These are phyloP conservation scores for Gossypium bickii DNA, from an alignment of 345 rosid species.

Conservation along the genomic window DNA sequence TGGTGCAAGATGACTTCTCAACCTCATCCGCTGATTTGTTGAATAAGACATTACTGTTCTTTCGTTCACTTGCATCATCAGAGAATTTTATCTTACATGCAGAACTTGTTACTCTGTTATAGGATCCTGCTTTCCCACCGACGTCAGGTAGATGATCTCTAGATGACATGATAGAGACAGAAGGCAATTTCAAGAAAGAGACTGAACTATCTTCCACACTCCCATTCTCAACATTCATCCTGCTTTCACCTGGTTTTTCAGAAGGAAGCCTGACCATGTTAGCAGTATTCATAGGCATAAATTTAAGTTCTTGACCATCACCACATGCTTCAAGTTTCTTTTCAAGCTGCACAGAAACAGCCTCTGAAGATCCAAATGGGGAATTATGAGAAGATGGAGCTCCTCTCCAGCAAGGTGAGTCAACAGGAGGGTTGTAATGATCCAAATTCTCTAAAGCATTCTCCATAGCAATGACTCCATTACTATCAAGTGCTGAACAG, in stretches of 20 bases:
- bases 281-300: slow-evolving; percentile 16
- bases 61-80: slow-evolving; percentile 21
- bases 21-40: slow-evolving; percentile 24
- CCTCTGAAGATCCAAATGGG: slow-evolving; percentile 29
- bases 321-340: slow-evolving; percentile 34
- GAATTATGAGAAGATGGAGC: slow-evolving; percentile 35
- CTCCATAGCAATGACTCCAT: slow-evolving; percentile 30
- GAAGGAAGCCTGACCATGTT: slow-evolving; percentile 25
- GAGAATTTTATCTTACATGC: slow-evolving; percentile 21
- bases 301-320: slow-evolving; percentile 31
- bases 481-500: slow-evolving; percentile 29
- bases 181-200: slow-evolving; percentile 22
- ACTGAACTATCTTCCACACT: slow-evolving; percentile 12
- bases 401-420: slow-evolving; percentile 58
- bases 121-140: slow-evolving; percentile 19
- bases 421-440: slow-evolving; percentile 39
- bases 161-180: slow-evolving; percentile 9
- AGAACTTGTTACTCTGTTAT: slow-evolving; percentile 14
- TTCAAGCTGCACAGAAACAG: slow-evolving; percentile 21
- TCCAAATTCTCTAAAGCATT: slow-evolving; percentile 39
- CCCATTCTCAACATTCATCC: slow-evolving; percentile 15
- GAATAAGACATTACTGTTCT: slow-evolving; percentile 18
- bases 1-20: slow-evolving; percentile 23
- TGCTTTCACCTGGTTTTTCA: slow-evolving; percentile 23
- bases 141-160: slow-evolving; percentile 22